These are phyloP conservation scores for Hyaloperonospora brassicae DNA, from an alignment of 352 stramenopile genomes.

Conservation along the genomic window DNA sequence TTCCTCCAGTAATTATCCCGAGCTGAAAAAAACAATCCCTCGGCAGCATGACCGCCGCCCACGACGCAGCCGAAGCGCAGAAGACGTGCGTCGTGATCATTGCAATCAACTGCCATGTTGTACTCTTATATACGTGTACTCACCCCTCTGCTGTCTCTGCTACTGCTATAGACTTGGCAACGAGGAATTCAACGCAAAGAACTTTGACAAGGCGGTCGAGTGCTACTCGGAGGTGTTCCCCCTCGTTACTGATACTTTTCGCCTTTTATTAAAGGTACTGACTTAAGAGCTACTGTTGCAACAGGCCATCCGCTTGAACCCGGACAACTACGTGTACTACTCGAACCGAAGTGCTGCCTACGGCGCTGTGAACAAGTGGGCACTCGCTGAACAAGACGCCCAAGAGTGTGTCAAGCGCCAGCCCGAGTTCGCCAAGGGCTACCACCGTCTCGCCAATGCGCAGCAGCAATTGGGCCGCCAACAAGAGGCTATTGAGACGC, in stretches of 20 bases:
- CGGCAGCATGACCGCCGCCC: conserved; percentile 26
- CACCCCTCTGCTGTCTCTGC: neutral
- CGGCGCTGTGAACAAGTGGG: conserved; percentile 60
- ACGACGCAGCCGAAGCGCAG: conserved; percentile 53
- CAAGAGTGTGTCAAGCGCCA: conserved; percentile 69
- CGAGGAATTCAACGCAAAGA: conserved; percentile 82
- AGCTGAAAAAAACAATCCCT: conserved; percentile 19
- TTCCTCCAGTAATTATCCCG: too few species aligned
- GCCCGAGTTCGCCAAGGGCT: conserved; percentile 66
- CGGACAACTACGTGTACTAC: conserved; percentile 79
- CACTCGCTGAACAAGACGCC: conserved; percentile 57
- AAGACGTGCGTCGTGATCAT: conserved; percentile 38
- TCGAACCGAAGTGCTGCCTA: conserved; percentile 74
- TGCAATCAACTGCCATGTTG: too few species aligned
- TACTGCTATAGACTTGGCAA: conserved; percentile 41
- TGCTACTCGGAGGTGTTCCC: conserved; percentile 62
- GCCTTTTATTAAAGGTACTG: neutral
- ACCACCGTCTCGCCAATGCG: conserved; percentile 71
- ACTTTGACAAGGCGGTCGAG: conserved; percentile 72
- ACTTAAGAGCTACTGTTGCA: conserved; percentile 3
- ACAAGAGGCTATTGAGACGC: conserved; percentile 59
- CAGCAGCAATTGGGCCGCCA: conserved; percentile 70
- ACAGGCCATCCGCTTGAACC: conserved; percentile 66
- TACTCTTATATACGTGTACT: too few species aligned
- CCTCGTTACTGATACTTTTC: neutral